phyloP scores from a whole-genome alignment of 129 eudicot species.

The Flaveria sonorensis region DNA sequence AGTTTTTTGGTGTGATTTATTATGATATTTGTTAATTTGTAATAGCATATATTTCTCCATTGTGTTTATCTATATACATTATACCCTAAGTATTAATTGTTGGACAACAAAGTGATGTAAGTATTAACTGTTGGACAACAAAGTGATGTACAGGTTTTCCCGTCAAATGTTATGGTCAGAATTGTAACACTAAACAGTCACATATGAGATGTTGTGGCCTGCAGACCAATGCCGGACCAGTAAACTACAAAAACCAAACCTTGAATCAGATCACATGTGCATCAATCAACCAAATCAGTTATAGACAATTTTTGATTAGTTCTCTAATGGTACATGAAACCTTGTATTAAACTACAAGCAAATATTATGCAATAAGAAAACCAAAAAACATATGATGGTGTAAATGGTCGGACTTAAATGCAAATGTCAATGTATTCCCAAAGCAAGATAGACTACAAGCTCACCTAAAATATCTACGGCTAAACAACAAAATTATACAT shows the following conservation, averaged over 20 bases:
- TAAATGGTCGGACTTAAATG: slow-evolving; percentile 6
- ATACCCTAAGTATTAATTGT: slow-evolving; percentile 10
- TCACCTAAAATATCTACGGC: slow-evolving; percentile 26
- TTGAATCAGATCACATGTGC: no score
- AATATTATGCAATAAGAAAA: slow-evolving; percentile 16
- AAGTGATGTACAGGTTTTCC: slow-evolving; percentile 26
- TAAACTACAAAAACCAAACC: no score
- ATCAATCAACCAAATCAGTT: no score
- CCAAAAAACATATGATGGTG: slow-evolving; percentile 23
- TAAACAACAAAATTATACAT: slow-evolving; percentile 13
- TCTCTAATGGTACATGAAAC: no score
- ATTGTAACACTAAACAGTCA: not conserved
- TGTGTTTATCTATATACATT: slow-evolving; percentile 23
- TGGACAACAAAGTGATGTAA: slow-evolving; percentile 14
- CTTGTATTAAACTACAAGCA: not conserved
- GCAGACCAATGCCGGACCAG: not conserved
- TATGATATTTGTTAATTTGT: not conserved
- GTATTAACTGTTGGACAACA: not conserved
- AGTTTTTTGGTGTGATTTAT: no score
- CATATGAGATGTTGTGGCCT: not conserved
- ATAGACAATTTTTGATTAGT: no score
- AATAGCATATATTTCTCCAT: slow-evolving; percentile 15
- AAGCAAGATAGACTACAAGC: slow-evolving; percentile 21
- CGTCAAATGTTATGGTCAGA: slow-evolving; percentile 9
- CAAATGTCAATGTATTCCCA: slow-evolving; percentile 31